Conservation (phyloP, 108 stramenopile species). For the Skeletonema costatum region DNA sequence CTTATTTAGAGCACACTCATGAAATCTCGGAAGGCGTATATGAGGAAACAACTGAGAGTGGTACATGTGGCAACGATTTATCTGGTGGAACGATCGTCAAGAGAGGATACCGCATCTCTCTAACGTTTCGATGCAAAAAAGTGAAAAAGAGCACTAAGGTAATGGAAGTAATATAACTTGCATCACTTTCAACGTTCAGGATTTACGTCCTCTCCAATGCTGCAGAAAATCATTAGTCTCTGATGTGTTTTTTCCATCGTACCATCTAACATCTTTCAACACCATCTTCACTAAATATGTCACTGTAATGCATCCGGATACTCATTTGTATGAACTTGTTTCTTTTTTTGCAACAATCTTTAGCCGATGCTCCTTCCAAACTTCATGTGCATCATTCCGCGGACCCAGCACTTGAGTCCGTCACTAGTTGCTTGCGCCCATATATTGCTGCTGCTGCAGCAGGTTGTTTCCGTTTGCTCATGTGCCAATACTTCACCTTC, state of each 20-base stretch:
- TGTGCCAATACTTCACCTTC: slow-evolving; percentile 1
- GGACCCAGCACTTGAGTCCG: neutral
- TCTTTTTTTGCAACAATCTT: slow-evolving; percentile 13
- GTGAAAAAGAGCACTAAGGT: neutral
- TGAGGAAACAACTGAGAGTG: slow-evolving; percentile 49
- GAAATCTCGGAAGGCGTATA: slow-evolving; percentile 52
- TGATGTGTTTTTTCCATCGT: slow-evolving; percentile 45
- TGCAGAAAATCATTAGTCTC: slow-evolving; percentile 42
- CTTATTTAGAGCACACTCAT: slow-evolving; percentile 74
- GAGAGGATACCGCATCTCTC: slow-evolving; percentile 30
- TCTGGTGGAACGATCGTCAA: slow-evolving; percentile 31
- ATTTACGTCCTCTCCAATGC: slow-evolving; percentile 35
- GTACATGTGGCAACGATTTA: slow-evolving; percentile 30
- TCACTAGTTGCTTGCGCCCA: slow-evolving; percentile 7
- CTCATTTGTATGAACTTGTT: neutral
- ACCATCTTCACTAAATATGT: slow-evolving; percentile 16
- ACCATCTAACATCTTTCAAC: slow-evolving; percentile 19
- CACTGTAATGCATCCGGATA: slow-evolving; percentile 17
- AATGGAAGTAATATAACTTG: neutral
- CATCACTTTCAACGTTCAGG: neutral
- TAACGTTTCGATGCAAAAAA: slow-evolving; percentile 47
- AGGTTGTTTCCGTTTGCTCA: slow-evolving; percentile 7
- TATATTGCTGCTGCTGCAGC: neutral
- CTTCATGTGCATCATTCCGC: slow-evolving; percentile 3
- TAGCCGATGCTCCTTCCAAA: slow-evolving; percentile 21